Evolutionary conservation across 495 filamentous ascomycete species (phyloP).

Genomic region (Beverwykella pulmonaria): DNA sequence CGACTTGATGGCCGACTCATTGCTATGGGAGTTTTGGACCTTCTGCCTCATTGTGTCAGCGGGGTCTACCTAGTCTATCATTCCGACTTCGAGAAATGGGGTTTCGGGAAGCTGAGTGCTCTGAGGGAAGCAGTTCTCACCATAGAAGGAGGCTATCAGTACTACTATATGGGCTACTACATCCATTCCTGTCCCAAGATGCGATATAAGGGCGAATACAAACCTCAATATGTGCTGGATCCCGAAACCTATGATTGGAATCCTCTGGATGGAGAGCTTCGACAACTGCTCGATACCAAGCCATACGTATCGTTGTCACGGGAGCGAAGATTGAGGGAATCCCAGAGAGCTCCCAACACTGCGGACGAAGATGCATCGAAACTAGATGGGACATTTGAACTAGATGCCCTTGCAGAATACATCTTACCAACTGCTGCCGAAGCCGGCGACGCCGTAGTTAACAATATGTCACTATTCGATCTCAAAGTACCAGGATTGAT

Average conservation of each 20-base stretch:
- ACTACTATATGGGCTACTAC: slow-evolving; percentile 79
- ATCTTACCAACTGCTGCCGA: slow-evolving; percentile 16
- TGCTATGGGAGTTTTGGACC: slow-evolving; percentile 84
- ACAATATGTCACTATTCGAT: slow-evolving; percentile 61
- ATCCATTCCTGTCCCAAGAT: slow-evolving; percentile 76
- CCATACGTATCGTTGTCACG: slow-evolving; percentile 70
- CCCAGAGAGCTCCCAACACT: background rate
- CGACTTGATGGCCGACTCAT: slow-evolving; percentile 85
- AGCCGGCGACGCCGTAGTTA: slow-evolving; percentile 41
- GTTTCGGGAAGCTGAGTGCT: slow-evolving; percentile 86
- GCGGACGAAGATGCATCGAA: slow-evolving; percentile 41
- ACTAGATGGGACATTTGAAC: slow-evolving; percentile 44
- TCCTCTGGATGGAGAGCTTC: slow-evolving; percentile 66
- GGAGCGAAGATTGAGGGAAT: slow-evolving; percentile 43
- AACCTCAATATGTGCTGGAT: slow-evolving; percentile 81
- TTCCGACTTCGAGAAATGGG: slow-evolving; percentile 74
- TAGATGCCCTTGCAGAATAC: slow-evolving; percentile 12
- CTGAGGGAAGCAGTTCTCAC: slow-evolving; percentile 81
- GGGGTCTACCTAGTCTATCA: slow-evolving; percentile 94
- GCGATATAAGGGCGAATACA: slow-evolving; percentile 88
- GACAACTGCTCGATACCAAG: slow-evolving; percentile 63
- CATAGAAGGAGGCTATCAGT: slow-evolving; percentile 70
- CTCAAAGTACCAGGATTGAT: slow-evolving; percentile 78
- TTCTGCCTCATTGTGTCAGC: slow-evolving; percentile 84
- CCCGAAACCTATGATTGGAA: slow-evolving; percentile 77